Conservation (phyloP, 2,329 filamentous ascomycete species). For the Calonectria multiphialidica region DNA sequence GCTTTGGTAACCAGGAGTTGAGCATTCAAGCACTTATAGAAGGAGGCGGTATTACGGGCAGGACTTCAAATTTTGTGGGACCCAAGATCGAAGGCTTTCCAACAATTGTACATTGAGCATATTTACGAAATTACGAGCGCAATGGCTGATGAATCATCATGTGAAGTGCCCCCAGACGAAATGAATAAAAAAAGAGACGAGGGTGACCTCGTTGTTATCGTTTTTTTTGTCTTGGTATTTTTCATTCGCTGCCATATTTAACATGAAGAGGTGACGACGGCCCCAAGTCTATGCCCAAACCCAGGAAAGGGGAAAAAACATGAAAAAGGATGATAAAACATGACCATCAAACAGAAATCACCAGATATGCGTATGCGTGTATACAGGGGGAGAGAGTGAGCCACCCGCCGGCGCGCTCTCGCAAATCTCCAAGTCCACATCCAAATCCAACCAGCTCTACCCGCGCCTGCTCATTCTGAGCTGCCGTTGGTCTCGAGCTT, state of each 20-base stretch:
- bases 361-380: slow-evolving; percentile 9
- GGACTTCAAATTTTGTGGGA: neutral
- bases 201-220: slow-evolving; percentile 5
- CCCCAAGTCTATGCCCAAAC: slow-evolving; percentile 23
- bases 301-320: slow-evolving; percentile 10
- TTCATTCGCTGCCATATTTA: slow-evolving; percentile 19
- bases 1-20: too few species aligned
- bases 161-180: neutral
- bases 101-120: too few species aligned
- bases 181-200: slow-evolving; percentile 3
- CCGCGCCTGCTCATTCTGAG: slow-evolving; percentile 50
- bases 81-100: neutral
- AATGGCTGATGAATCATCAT: neutral
- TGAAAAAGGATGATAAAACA: slow-evolving; percentile 16
- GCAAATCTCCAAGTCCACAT: neutral
- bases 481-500: slow-evolving; percentile 59
- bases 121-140: neutral
- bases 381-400: slow-evolving; percentile 5
- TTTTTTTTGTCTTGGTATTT: slow-evolving; percentile 2
- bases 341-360: slow-evolving; percentile 17
- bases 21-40: neutral
- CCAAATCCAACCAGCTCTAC: slow-evolving; percentile 27
- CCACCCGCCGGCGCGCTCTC: neutral
- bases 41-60: neutral
- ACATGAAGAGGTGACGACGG: neutral